Base-by-base conservation (phyloP, 306 rosid genomes). In the Crataegus laevigata region DNA sequence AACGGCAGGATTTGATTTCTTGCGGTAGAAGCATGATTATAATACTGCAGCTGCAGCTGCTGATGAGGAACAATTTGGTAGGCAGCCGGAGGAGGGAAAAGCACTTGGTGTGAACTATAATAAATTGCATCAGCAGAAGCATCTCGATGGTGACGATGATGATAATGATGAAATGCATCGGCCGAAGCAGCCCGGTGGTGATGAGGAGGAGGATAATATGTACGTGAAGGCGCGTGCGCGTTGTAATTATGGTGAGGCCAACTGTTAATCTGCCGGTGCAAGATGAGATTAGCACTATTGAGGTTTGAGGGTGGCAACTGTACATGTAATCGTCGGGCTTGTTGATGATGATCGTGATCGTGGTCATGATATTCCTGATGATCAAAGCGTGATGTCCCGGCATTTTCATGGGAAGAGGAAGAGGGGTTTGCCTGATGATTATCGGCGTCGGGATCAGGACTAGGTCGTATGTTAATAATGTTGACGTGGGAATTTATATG, bases 11-110 rank as follows among this genome's bases (percentile, higher is more conserved):
- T 5, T 29, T 60, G 66, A 60, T 26, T 60, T 60, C 66, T 60
- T 24, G 66, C 36, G 1, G 3, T 34, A 15, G 34, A 28, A 60
- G 29, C 36, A 26, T 28, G 66, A 60, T 58, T 24, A 58, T 58
- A 4, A 26, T 63, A 63, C 21, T 63, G 68, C n/a, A 30, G 38
- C 19, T 29, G 67, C 21, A 3, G 42, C 4, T 34, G n/a, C 21
- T 63, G 68, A 17, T 30, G 68, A 17, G 22, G 40, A 29, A 17
- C 22, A 28, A 62, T 29, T 62, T 72, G 45, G 67, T 72, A 57
- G 22, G 76, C 25, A 22, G 76, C 76, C 10, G 76, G 76, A 72
- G 75, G 75, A 55, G 76, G 76, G 25, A 55, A 24, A 4, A 36
- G 5, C 42, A 72, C 52, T 36, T 72, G 76, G 13, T 51, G 10